Conservation (phyloP, 2,329 filamentous ascomycete genomes). For the Cercospora sp. region DNA sequence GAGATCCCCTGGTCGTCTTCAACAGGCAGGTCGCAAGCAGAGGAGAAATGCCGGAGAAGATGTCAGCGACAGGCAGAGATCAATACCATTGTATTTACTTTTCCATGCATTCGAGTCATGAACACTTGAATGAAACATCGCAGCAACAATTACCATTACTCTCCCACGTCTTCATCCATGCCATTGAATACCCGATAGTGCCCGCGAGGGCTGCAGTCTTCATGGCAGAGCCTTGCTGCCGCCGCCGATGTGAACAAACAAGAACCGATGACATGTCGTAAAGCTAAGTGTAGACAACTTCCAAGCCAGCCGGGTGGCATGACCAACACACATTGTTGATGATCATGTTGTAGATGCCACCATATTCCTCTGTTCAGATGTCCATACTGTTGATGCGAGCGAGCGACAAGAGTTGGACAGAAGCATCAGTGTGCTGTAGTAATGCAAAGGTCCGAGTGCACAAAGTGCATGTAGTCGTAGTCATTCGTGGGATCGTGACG, state of each 20-base stretch:
- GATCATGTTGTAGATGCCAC: constrained; percentile 30
- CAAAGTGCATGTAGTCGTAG: constrained; percentile 27
- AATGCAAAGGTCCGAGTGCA: constrained; percentile 24
- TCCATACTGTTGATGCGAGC: constrained; percentile 25
- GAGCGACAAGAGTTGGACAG: constrained; percentile 25
- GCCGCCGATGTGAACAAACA: constrained; percentile 18
- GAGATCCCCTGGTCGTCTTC: neutral
- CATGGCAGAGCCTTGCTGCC: constrained; percentile 18
- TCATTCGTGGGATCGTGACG: constrained; percentile 30
- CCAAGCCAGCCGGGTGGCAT: constrained; percentile 31
- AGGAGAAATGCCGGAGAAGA: neutral
- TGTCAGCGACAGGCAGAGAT: constrained; percentile 19
- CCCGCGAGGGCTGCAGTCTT: constrained; percentile 34
- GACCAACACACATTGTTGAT: constrained; percentile 35
- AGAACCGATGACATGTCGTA: constrained; percentile 16
- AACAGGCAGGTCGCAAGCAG: neutral
- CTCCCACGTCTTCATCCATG: constrained; percentile 18
- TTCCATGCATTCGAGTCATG: constrained; percentile 26
- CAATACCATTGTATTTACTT: constrained; percentile 28
- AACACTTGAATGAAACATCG: constrained; percentile 24
- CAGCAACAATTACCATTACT: constrained; percentile 34
- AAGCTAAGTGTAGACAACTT: constrained; percentile 29
- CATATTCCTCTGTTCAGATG: constrained; percentile 29
- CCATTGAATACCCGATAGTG: constrained; percentile 19
- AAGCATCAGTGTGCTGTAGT: constrained; percentile 21